phyloP scores from a whole-genome alignment of 805 yeast genomes.

The Ogataea allantospora region DNA sequence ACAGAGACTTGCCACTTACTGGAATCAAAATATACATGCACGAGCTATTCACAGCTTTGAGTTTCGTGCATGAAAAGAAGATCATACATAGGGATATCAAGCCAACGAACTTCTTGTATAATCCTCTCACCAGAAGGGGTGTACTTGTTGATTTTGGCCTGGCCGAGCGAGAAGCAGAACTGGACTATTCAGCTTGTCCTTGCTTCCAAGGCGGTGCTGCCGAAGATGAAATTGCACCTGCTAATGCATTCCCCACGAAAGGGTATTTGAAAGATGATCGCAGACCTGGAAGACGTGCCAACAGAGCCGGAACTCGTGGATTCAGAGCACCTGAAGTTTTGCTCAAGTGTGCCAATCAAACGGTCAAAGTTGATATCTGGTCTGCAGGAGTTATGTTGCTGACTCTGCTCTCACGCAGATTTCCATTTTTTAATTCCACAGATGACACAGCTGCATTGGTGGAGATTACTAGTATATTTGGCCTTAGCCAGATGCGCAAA shows the following conservation, averaged over 20 bases:
- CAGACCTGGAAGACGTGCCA: slow-evolving; percentile 87
- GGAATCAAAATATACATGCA: slow-evolving; percentile 81
- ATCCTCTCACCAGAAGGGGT: slow-evolving; percentile 66
- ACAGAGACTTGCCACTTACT: slow-evolving; percentile 69
- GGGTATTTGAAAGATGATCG: slow-evolving; percentile 88
- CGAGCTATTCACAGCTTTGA: slow-evolving; percentile 75
- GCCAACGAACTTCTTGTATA: slow-evolving; percentile 68
- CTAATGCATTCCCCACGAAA: slow-evolving; percentile 40
- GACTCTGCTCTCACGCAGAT: slow-evolving; percentile 73
- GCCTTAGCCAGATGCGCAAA: slow-evolving; percentile 64
- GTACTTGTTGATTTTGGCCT: slow-evolving; percentile 90
- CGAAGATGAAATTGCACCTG: slow-evolving; percentile 30
- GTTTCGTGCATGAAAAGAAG: slow-evolving; percentile 71
- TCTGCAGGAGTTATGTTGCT: slow-evolving; percentile 86
- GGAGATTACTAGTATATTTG: slow-evolving; percentile 81
- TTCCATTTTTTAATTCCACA: slow-evolving; percentile 90
- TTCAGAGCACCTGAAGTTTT: slow-evolving; percentile 93
- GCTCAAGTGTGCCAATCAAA: slow-evolving; percentile 80
- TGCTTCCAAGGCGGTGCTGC: slow-evolving; percentile 45
- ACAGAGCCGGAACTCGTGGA: slow-evolving; percentile 95
- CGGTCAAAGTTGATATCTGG: slow-evolving; percentile 85
- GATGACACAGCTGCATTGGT: slow-evolving; percentile 91
- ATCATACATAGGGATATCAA: slow-evolving; percentile 93
- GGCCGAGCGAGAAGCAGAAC: slow-evolving; percentile 61
- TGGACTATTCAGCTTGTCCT: slow-evolving; percentile 47